These are phyloP conservation scores for Rhizophagus prolifer DNA, from an alignment of 192 early-diverging fungal species.

Conservation along the genomic window DNA sequence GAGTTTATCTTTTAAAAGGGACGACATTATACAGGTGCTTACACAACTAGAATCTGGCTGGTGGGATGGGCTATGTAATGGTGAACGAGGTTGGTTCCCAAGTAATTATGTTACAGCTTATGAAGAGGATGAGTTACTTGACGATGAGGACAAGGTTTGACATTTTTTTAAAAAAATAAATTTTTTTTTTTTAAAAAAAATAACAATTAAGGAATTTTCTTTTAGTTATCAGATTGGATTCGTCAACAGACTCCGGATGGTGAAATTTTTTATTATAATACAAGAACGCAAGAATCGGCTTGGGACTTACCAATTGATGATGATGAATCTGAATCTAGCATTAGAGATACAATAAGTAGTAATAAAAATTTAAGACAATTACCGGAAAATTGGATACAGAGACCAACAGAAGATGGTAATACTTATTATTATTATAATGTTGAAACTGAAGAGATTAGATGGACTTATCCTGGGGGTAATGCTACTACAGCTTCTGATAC, in stretches of 20 bases:
- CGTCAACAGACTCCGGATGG: conserved; percentile 48
- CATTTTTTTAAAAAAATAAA: neutral
- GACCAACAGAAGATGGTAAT: conserved; percentile 39
- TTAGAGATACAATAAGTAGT: neutral
- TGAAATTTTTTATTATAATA: conserved; percentile 48
- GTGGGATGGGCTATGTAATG: conserved; percentile 92
- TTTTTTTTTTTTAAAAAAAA: neutral
- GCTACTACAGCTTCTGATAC: neutral
- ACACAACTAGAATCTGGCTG: conserved; percentile 89
- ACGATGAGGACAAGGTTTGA: conserved; percentile 14
- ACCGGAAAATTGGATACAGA: conserved; percentile 32
- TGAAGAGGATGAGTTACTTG: neutral
- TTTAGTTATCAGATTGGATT: conserved; percentile 44
- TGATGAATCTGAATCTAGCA: neutral
- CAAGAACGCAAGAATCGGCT: conserved; percentile 43
- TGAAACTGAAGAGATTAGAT: conserved; percentile 39
- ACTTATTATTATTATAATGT: conserved; percentile 42
- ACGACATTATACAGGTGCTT: conserved; percentile 88
- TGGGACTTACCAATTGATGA: conserved; percentile 35
- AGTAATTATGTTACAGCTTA: conserved; percentile 64
- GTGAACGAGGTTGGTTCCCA: conserved; percentile 87
- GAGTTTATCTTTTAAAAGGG: conserved; percentile 78
- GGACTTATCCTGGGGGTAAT: conserved; percentile 34
- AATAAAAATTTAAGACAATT: conserved; percentile 7
- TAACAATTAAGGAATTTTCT: neutral